Percentiles rank a stretch among this genome's conserved stretches.
These are phyloP conservation scores for Phylloporus rhodoxanthus DNA, from an alignment of 768 basidiomycete genomes.

Conservation along the genomic window DNA sequence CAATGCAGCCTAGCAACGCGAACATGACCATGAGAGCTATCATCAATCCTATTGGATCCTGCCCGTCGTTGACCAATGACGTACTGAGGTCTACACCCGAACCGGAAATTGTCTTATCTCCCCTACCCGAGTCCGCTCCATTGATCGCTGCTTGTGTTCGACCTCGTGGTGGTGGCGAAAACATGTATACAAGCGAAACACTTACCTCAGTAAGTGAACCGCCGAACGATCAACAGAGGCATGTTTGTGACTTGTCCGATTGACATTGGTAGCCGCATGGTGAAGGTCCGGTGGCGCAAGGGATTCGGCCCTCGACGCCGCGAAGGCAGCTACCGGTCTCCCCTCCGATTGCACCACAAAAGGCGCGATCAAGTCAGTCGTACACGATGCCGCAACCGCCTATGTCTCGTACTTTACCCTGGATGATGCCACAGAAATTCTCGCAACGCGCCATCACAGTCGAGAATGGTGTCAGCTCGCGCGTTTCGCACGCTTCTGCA, in stretches of 20 bases:
- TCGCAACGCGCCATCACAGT: constrained; percentile 4
- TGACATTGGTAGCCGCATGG: constrained; percentile 9
- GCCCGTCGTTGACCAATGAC: constrained; percentile 13
- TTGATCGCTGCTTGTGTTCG: constrained; percentile 2
- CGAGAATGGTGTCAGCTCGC: constrained; percentile 6
- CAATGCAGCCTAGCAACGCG: constrained; percentile 9
- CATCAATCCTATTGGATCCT: constrained; percentile 1
- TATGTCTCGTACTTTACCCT: constrained; percentile 22
- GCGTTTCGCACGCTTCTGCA: constrained; percentile 4
- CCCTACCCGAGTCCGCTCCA: constrained; percentile 13
- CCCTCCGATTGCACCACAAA: constrained; percentile 24
- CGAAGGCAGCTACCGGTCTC: constrained; percentile 14
- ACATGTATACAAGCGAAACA: constrained; percentile 3
- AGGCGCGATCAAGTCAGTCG: constrained; percentile 17
- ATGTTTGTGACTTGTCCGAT: background rate
- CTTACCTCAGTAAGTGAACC: constrained; percentile 15
- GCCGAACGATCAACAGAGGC: constrained; percentile 1
- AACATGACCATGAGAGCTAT: background rate
- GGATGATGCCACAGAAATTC: constrained; percentile 21
- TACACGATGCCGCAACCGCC: constrained; percentile 3
- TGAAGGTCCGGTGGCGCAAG: background rate
- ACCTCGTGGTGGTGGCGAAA: constrained; percentile 17
- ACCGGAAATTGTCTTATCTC: constrained; percentile 27
- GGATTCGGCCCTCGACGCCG: constrained; percentile 16
- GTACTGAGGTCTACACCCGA: constrained; percentile 19